Evolutionary conservation across 257 asterid species (phyloP), one percentile per base, ranked within the genome.

Genomic region (Scutellaria galericulata): DNA sequence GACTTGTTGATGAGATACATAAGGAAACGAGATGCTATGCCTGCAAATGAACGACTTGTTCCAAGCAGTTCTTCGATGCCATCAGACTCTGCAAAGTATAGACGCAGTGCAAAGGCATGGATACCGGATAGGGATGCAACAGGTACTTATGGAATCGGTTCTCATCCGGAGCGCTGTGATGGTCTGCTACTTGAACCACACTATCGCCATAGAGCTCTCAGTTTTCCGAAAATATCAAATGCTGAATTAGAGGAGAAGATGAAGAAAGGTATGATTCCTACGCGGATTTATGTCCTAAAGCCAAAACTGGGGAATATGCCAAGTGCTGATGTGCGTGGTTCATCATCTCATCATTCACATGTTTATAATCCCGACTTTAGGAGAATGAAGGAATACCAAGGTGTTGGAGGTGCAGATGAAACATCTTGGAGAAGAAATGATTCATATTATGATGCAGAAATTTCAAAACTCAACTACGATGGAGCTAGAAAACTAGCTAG

Each of bases 401-500:
- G 68, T 72, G 62, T 20, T 67, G 82, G 56, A 51, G 59, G 76
- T 47, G 73, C 60, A 66, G 77, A 67, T 72, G 71, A 66, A 55
- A 62, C 42, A 35, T 66, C 73, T 64, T 39, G 77, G 79, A 78
- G 80, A 73, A 69, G 31, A 75, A 80, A 73, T 27, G 68, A 47
- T 44, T 73, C 78, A 27, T 74, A 80, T 46, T 53, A 64, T 59
- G 58, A 72, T 58, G 67, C 27, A 40, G 78, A 73, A 63, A 67
- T 53, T 51, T n/a, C 74, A 14, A 70, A 69, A 66, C 72, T 86
- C 18, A 39, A 35, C 20, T 75, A 80, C 15, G 72, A 54, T 46
- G 93, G 85, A 72, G 86, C 87, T 72, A 74, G 84, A 70, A 77
- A 64, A 68, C 56, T 79, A 52, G 88, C 97, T 60, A 82, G 80